Evolutionary conservation across 2,329 filamentous ascomycete species (phyloP), one percentile per base, ranked within the genome.

Genomic region (Colletotrichum tamarilloi): DNA sequence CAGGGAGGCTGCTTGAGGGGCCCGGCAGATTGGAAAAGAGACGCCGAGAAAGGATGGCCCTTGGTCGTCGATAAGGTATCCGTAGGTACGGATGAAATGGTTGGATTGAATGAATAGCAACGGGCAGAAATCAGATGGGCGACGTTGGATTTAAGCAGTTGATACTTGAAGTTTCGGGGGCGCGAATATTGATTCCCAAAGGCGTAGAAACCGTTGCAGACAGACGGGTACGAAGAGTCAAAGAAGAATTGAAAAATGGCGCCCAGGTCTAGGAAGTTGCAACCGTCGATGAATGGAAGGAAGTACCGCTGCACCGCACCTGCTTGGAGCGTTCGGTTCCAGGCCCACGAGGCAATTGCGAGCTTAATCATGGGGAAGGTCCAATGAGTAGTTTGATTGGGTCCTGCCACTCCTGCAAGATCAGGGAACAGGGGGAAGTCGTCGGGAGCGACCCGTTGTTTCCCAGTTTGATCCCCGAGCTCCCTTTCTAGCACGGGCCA

Each of bases 401-500:
- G 6, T 59, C 19, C 12, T 28, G 46, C 16, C 22, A 24, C 5
- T 59, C 19, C 12, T 28, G 46, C 16, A 32, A 24, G 24, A 30
- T 53, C 30, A 5, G 24, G 62, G 62, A 62, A 67, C 68, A 67
- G 72, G 72, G 70, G 57, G 22, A 46, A 53, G 14, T 52, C 22
- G 11, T 62, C 68, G 67, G 68, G 68, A 74, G 49, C 38, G 68
- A 74, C 72, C 72, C 72, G 68, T 74, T 67, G 62, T 72, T 72
- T 67, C 68, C 70, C 53, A 56, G 42, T 69, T 69, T 26, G 70
- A 69, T 49, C 46, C 32, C 58, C 30, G 32, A 56, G 32, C 49
- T 68, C 46, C 42, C 62, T 53, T 16, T 14, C 52, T 32, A 49
- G 68, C 68, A 71, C 68, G 62, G 63, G 46, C 62, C 64, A 3